A percentile compares a stretch with the other conserved stretches of the same genome.
These are phyloP conservation scores for Spathaspora girioi DNA, from an alignment of 805 yeast genomes.

Conservation along the genomic window DNA sequence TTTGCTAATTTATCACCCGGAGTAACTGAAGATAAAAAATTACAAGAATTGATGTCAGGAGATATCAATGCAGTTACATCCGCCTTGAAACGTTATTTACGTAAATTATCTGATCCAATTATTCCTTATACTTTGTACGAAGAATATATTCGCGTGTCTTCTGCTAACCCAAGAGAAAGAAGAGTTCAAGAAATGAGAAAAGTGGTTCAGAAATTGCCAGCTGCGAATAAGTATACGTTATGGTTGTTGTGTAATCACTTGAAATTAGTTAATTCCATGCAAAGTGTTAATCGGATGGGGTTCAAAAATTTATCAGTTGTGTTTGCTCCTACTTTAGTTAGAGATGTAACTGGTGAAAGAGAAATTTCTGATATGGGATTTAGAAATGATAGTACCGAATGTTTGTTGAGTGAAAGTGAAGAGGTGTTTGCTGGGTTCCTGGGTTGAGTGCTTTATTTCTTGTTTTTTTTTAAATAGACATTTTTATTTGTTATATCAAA, in stretches of 20 bases:
- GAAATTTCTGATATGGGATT: slow-evolving; percentile 84
- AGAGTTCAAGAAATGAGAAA: slow-evolving; percentile 41
- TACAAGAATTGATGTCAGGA: slow-evolving; percentile 39
- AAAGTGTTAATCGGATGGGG: slow-evolving; percentile 72
- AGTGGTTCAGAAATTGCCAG: slow-evolving; percentile 55
- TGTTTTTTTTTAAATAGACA: background rate
- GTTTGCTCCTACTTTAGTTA: slow-evolving; percentile 88
- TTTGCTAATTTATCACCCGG: slow-evolving; percentile 27
- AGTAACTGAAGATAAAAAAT: slow-evolving; percentile 28
- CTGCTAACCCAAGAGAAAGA: slow-evolving; percentile 13
- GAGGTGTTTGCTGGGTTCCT: slow-evolving; percentile 27
- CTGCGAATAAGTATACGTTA: slow-evolving; percentile 61
- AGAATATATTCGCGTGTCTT: slow-evolving; percentile 55
- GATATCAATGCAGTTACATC: slow-evolving; percentile 88
- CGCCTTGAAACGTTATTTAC: slow-evolving; percentile 80
- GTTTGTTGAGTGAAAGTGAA: slow-evolving; percentile 51
- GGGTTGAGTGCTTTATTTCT: background rate
- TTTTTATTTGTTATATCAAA: slow-evolving; percentile 1
- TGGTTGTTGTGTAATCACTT: slow-evolving; percentile 62
- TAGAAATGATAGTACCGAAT: slow-evolving; percentile 74
- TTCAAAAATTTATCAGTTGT: slow-evolving; percentile 81
- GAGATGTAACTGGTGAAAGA: slow-evolving; percentile 73
- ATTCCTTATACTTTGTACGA: slow-evolving; percentile 70
- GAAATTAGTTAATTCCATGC: slow-evolving; percentile 49
- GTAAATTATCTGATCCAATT: slow-evolving; percentile 81